Percentiles rank a stretch among this genome's conserved stretches.
phyloP scores from a whole-genome alignment of 805 yeast species.

The Zygosaccharomyces bisporus region DNA sequence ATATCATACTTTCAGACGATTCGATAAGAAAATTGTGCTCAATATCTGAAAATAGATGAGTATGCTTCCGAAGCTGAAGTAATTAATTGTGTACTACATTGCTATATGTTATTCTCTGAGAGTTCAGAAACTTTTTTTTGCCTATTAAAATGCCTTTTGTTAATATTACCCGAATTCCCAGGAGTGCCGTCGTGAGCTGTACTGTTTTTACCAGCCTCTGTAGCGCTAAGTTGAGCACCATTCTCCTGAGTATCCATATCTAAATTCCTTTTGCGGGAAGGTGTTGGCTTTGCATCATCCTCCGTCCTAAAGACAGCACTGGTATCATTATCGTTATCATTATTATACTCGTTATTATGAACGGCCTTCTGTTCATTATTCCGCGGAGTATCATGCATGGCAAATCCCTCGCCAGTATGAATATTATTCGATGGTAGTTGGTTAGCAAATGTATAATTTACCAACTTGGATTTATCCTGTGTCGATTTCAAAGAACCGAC shows the following conservation, averaged over 20 bases:
- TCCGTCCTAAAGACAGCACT: constrained; percentile 4
- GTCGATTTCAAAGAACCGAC: constrained; percentile 41
- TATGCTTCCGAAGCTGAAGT: neutral
- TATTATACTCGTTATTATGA: neutral
- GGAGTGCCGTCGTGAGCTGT: neutral
- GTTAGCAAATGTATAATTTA: constrained; percentile 21
- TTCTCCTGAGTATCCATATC: constrained; percentile 5
- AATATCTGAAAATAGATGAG: too few species aligned
- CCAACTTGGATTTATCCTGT: constrained; percentile 27
- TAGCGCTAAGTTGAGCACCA: neutral
- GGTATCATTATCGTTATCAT: constrained; percentile 4
- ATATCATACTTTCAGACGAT: too few species aligned
- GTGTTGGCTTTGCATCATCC: constrained; percentile 1
- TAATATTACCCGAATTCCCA: constrained; percentile 4
- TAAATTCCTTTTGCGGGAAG: constrained; percentile 14
- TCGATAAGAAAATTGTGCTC: neutral
- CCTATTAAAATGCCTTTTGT: constrained; percentile 7
- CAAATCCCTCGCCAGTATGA: neutral
- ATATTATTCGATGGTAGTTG: neutral
- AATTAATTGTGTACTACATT: neutral
- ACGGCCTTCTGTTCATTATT: neutral
- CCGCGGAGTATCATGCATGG: neutral
- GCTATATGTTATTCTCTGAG: neutral
- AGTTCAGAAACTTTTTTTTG: constrained; percentile 2
- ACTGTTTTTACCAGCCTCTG: neutral